These are phyloP conservation scores for Helianthus tuberosus DNA, from an alignment of 129 eudicot species.

Conservation along the genomic window DNA sequence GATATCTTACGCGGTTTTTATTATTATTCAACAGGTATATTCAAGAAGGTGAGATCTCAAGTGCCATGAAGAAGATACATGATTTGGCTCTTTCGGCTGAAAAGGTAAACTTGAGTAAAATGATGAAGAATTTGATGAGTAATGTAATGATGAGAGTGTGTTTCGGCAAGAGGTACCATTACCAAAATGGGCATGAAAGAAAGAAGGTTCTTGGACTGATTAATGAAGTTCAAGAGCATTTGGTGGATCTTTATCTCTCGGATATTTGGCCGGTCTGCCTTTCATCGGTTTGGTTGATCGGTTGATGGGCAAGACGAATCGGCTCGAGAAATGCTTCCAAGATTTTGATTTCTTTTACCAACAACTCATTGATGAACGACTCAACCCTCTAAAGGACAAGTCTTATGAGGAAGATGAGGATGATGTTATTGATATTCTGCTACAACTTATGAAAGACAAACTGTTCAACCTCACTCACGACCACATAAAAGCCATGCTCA, in stretches of 20 bases:
- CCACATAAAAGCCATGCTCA: conserved; percentile 26
- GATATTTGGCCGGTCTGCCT: conserved; percentile 37
- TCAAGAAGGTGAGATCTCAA: conserved; percentile 33
- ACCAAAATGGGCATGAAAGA: conserved; percentile 15
- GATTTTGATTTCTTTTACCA: conserved; percentile 19
- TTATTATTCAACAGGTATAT: background rate
- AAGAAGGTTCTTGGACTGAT: conserved; percentile 16
- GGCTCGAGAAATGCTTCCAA: conserved; percentile 14
- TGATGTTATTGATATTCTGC: conserved; percentile 17
- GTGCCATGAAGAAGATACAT: conserved; percentile 21
- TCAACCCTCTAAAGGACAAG: background rate
- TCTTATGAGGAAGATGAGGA: conserved; percentile 2
- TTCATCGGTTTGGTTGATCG: conserved; percentile 40
- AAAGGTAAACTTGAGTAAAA: conserved; percentile 21
- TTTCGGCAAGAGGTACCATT: conserved; percentile 34
- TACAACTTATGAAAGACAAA: conserved; percentile 18
- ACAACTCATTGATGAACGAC: conserved; percentile 4
- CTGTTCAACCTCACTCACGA: conserved; percentile 7
- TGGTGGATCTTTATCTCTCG: conserved; percentile 11
- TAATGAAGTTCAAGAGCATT: conserved; percentile 13
- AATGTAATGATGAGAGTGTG: conserved; percentile 21
- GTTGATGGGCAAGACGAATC: conserved; percentile 20
- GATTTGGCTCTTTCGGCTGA: conserved; percentile 20
- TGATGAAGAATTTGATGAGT: conserved; percentile 8
- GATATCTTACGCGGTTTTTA: too few relatives aligned